These are phyloP conservation scores for Pisolithus albus DNA, from an alignment of 768 basidiomycete species.

Conservation along the genomic window DNA sequence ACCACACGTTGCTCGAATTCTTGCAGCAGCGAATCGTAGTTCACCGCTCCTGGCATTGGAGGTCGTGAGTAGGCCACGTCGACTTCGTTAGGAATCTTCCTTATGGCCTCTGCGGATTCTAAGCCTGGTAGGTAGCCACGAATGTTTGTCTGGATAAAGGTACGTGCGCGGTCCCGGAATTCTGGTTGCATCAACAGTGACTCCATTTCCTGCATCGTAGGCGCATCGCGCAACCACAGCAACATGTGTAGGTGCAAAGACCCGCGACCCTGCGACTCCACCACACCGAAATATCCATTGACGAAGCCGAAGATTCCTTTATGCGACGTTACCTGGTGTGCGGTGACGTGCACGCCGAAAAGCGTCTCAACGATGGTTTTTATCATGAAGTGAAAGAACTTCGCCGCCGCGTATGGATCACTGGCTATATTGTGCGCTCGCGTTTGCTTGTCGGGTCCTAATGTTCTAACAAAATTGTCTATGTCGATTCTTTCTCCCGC, in stretches of 20 bases:
- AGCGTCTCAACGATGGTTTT: too few species aligned
- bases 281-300: too few species aligned
- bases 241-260: constrained; percentile 22
- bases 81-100: constrained; percentile 13
- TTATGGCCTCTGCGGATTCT: constrained; percentile 15
- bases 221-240: neutral
- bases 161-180: constrained; percentile 22
- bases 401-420: too few species aligned
- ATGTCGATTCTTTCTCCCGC: too few species aligned
- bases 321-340: too few species aligned
- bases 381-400: too few species aligned
- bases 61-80: constrained; percentile 30
- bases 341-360: too few species aligned
- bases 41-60: constrained; percentile 27
- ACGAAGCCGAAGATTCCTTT: too few species aligned
- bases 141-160: constrained; percentile 23
- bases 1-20: too few species aligned
- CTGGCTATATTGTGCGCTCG: too few species aligned
- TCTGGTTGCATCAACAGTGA: neutral
- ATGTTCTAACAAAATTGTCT: too few species aligned
- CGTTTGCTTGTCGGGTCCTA: too few species aligned
- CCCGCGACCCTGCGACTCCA: constrained; percentile 33
- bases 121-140: neutral
- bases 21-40: constrained; percentile 1
- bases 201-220: neutral